phyloP scores from a whole-genome alignment of 1,284 basidiomycete species.

The Chiua sp. region DNA sequence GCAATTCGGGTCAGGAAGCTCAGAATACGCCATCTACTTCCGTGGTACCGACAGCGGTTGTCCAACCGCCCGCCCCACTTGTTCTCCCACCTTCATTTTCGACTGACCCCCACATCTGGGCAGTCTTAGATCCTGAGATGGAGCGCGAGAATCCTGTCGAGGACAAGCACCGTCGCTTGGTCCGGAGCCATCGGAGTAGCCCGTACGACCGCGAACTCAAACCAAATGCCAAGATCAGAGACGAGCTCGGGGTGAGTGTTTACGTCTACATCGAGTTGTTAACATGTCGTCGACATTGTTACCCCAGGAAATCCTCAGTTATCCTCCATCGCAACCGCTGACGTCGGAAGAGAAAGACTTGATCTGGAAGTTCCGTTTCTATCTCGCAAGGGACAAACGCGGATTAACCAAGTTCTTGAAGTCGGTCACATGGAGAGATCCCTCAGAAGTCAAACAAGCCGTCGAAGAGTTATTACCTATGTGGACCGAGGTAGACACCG shows the following conservation, averaged over 20 bases:
- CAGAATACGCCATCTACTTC: conserved; percentile 45
- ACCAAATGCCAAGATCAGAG: conserved; percentile 94
- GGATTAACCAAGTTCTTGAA: conserved; percentile 98
- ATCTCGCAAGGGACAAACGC: conserved; percentile 87
- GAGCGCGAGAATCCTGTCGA: conserved; percentile 95
- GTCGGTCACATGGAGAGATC: conserved; percentile 97
- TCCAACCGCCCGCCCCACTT: conserved; percentile 50
- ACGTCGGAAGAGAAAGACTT: conserved; percentile 94
- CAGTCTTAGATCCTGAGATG: conserved; percentile 92
- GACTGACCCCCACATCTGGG: conserved; percentile 79
- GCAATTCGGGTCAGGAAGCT: conserved; percentile 35
- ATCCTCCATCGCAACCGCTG: conserved; percentile 88
- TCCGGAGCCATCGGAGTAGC: conserved; percentile 94
- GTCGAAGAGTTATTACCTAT: conserved; percentile 95
- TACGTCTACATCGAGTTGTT: neutral
- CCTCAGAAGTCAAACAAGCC: conserved; percentile 96
- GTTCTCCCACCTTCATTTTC: conserved; percentile 54
- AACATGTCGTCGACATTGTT: neutral
- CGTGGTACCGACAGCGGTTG: conserved; percentile 38
- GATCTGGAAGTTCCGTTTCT: conserved; percentile 99
- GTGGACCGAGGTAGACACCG: conserved; percentile 97
- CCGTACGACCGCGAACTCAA: conserved; percentile 96
- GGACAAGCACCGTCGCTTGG: conserved; percentile 93
- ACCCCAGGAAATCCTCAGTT: conserved; percentile 84
- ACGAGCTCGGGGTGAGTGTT: conserved; percentile 82